A percentile compares a stretch with the other conserved stretches of the same genome.
These are phyloP conservation scores for Penicillium brevicompactum DNA, from an alignment of 2,329 filamentous ascomycete species.

Conservation along the genomic window DNA sequence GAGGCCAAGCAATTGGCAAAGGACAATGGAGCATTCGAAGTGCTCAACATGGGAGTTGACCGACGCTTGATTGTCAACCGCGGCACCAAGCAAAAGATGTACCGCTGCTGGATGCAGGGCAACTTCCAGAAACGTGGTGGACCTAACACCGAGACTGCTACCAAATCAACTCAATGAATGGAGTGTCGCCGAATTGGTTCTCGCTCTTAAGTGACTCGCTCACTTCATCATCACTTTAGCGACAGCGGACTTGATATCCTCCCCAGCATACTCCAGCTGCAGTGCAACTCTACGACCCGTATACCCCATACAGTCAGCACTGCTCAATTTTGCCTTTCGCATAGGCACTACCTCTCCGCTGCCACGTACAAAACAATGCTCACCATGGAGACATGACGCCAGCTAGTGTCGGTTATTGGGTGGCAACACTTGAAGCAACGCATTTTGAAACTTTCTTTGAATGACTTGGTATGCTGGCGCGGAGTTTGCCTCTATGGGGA, in stretches of 20 bases:
- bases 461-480: neutral
- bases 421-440: too few relatives aligned
- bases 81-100: conserved; percentile 92
- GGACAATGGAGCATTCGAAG: conserved; percentile 58
- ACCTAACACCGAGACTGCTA: neutral
- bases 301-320: neutral
- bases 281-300: neutral
- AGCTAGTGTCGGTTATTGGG: too few relatives aligned
- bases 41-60: conserved; percentile 80
- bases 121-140: conserved; percentile 43
- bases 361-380: too few relatives aligned
- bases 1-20: conserved; percentile 15
- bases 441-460: too few relatives aligned
- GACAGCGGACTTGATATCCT: neutral
- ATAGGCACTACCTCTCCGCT: neutral
- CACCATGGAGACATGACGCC: too few relatives aligned
- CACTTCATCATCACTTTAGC: neutral
- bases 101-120: conserved; percentile 75
- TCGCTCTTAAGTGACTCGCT: neutral
- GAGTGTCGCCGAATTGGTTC: neutral
- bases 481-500: neutral
- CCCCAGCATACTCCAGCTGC: neutral
- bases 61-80: conserved; percentile 89
- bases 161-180: conserved; percentile 15
- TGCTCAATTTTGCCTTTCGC: neutral